Percentiles rank a stretch among this genome's conserved stretches.
Conservation (phyloP, 768 basidiomycete genomes). For the Chiua virens region DNA sequence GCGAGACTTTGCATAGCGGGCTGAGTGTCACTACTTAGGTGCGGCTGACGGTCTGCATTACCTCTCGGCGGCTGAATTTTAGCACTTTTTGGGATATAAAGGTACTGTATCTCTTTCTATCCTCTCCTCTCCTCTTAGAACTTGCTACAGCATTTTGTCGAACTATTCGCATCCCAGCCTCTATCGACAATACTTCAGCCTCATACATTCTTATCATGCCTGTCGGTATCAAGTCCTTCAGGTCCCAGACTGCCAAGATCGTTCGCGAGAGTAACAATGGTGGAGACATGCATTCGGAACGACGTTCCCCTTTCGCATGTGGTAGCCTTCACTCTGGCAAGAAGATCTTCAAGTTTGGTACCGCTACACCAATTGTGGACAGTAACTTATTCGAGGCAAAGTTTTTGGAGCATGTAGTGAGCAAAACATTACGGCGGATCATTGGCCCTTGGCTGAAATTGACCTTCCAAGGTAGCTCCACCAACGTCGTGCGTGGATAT, state of each 20-base stretch:
- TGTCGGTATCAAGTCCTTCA: conserved; percentile 14
- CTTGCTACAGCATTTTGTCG: conserved; percentile 1
- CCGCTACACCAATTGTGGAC: neutral
- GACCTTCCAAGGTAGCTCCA: neutral
- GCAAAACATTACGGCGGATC: neutral
- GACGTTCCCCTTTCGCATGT: neutral
- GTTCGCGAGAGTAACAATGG: conserved; percentile 2
- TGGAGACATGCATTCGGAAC: neutral
- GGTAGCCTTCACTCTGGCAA: neutral
- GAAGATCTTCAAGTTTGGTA: conserved; percentile 9
- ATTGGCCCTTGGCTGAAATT: neutral
- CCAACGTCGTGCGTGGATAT: neutral
- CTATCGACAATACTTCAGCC: conserved; percentile 2
- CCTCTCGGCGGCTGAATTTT: conserved; percentile 4
- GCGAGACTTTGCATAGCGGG: neutral
- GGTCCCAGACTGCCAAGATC: conserved; percentile 3
- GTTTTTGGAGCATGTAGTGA: conserved; percentile 7
- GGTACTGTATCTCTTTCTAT: too few relatives aligned
- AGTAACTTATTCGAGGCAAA: neutral
- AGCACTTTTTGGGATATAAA: conserved; percentile 11
- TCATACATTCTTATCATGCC: conserved; percentile 10
- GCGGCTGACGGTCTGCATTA: conserved; percentile 17
- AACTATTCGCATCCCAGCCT: neutral
- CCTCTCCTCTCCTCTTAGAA: neutral
- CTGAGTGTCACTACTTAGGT: neutral